A percentile compares a stretch with the other conserved stretches of the same genome.
Evolutionary conservation across 805 yeast genomes (phyloP).

Genomic region (Dipodascus geniculatus): DNA sequence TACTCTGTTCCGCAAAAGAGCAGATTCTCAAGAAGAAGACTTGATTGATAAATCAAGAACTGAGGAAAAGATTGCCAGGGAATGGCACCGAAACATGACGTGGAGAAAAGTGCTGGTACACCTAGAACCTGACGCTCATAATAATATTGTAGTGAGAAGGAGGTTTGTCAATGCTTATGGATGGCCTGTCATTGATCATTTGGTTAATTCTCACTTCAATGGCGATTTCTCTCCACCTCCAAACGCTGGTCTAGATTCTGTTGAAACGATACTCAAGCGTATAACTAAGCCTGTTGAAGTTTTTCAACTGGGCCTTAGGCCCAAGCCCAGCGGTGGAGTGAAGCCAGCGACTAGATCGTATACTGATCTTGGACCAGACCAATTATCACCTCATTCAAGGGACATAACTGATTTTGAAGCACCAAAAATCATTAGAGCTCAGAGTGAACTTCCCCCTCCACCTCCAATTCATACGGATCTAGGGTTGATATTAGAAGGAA

Average conservation of each 20-base stretch:
- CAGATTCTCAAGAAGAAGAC: conserved; percentile 5
- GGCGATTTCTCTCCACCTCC: background rate
- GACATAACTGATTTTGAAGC: too few relatives aligned
- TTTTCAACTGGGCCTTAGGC: background rate
- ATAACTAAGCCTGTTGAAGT: background rate
- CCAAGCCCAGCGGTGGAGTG: background rate
- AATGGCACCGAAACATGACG: conserved; percentile 70
- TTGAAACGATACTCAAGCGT: background rate
- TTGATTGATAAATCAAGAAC: conserved; percentile 28
- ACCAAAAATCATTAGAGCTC: background rate
- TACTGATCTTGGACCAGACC: background rate
- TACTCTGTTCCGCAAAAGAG: conserved; percentile 2
- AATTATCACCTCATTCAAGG: too few relatives aligned
- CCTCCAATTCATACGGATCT: background rate
- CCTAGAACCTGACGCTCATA: conserved; percentile 88
- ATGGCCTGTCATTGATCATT: conserved; percentile 82
- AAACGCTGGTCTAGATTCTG: conserved; percentile 1
- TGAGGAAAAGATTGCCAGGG: conserved; percentile 78
- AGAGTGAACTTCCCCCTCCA: background rate
- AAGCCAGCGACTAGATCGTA: background rate
- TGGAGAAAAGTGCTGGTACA: conserved; percentile 91
- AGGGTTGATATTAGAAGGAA: background rate
- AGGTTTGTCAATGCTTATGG: conserved; percentile 89
- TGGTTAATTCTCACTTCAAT: conserved; percentile 54
- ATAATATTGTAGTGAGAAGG: conserved; percentile 80